phyloP scores from a whole-genome alignment of 345 rosid species.

The Rhizophora apiculata region DNA sequence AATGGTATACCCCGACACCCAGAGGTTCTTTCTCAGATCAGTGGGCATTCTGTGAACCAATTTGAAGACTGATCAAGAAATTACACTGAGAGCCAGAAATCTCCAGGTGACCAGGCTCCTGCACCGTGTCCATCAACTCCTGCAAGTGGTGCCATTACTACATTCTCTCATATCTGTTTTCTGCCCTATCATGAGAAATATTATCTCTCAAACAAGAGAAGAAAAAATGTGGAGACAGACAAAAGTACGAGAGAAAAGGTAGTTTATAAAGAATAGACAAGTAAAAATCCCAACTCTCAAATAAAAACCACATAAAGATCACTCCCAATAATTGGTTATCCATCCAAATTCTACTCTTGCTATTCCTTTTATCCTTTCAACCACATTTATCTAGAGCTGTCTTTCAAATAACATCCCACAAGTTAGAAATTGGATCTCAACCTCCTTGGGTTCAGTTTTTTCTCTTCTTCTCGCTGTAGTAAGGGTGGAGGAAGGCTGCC shows the following conservation, averaged over 20 bases:
- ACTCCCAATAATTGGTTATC: too few species aligned
- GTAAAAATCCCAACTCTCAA: background rate
- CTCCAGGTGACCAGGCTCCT: background rate
- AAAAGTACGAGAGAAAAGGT: background rate
- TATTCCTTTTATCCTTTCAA: too few species aligned
- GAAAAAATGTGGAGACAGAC: too few species aligned
- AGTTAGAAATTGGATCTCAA: too few species aligned
- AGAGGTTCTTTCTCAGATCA: too few species aligned
- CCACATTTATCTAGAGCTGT: too few species aligned
- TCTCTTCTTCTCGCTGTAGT: too few species aligned
- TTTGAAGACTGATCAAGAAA: background rate
- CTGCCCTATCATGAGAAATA: slow-evolving; percentile 58
- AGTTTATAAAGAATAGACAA: background rate
- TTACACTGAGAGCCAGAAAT: background rate
- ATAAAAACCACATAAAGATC: background rate
- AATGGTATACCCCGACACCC: too few species aligned
- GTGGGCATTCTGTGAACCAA: background rate
- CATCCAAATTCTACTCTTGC: too few species aligned
- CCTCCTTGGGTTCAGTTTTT: too few species aligned
- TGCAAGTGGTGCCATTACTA: background rate
- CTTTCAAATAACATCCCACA: too few species aligned
- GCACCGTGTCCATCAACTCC: background rate
- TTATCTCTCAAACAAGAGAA: background rate
- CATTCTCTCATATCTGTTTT: slow-evolving; percentile 55
- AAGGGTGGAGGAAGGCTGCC: too few species aligned